Conservation (phyloP, 2,329 filamentous ascomycete genomes). For the Ceratocystis smalleyi region DNA sequence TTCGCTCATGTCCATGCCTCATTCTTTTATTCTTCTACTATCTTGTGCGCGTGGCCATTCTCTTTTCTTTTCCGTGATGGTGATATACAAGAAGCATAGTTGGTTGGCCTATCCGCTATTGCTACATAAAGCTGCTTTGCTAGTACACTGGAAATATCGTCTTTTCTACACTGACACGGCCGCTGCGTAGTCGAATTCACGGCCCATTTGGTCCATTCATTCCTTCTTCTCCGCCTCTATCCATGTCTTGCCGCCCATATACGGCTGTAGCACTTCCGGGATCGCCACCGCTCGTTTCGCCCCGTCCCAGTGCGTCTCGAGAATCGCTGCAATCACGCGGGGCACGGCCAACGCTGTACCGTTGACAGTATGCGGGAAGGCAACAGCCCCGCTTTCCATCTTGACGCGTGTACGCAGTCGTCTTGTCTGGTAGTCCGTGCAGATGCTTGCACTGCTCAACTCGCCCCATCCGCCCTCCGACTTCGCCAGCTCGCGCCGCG, state of each 20-base stretch:
- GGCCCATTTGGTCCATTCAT: no score
- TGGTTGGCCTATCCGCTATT: no score
- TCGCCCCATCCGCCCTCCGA: constrained; percentile 71
- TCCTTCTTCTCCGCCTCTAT: constrained; percentile 32
- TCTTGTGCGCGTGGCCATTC: not conserved
- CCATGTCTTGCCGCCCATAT: constrained; percentile 62
- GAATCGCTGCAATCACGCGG: constrained; percentile 68
- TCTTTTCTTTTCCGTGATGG: not conserved
- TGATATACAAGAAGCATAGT: no score
- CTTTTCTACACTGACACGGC: not conserved
- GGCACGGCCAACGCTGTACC: constrained; percentile 88
- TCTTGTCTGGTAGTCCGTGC: constrained; percentile 85
- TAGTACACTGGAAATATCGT: not conserved
- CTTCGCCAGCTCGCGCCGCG: constrained; percentile 35
- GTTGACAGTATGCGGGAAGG: constrained; percentile 81
- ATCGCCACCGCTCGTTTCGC: constrained; percentile 49
- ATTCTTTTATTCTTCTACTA: not conserved
- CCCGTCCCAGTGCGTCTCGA: constrained; percentile 86
- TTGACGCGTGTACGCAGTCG: constrained; percentile 60
- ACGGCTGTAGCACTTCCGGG: constrained; percentile 63
- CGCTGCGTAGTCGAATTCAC: no score
- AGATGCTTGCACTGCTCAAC: constrained; percentile 77
- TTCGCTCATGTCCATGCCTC: constrained; percentile 1
- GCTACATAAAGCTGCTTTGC: not conserved
- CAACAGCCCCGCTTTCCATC: constrained; percentile 53